Evolutionary conservation across 192 early-diverging fungal genomes (phyloP).

Genomic region (Fimicolochytrium jonesii): DNA sequence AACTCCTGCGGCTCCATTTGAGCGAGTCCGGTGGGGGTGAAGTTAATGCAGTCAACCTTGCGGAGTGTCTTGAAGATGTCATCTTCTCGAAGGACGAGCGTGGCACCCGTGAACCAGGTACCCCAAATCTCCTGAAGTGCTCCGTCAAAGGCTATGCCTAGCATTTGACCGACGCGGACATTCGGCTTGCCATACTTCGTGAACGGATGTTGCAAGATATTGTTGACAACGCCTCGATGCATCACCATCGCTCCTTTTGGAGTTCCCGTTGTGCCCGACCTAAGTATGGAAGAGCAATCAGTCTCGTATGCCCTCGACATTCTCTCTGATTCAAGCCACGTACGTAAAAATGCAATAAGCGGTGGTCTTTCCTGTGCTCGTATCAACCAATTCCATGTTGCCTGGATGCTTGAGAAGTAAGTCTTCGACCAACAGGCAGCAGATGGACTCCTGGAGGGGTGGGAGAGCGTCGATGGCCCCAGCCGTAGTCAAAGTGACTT

Average conservation of each 20-base stretch:
- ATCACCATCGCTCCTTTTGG: conserved; percentile 36
- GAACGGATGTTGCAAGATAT: background rate
- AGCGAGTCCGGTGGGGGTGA: conserved; percentile 30
- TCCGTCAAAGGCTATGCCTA: conserved; percentile 31
- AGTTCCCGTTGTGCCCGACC: conserved; percentile 39
- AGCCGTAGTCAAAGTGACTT: conserved; percentile 1
- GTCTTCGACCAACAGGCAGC: no score
- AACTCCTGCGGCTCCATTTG: conserved; percentile 22
- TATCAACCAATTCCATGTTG: no score
- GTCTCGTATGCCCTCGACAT: no score
- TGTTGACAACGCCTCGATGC: conserved; percentile 24
- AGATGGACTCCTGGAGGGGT: no score
- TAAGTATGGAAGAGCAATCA: no score
- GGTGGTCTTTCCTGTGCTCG: background rate
- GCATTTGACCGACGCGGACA: conserved; percentile 9
- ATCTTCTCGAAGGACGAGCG: conserved; percentile 26
- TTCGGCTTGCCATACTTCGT: background rate
- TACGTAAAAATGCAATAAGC: conserved; percentile 6
- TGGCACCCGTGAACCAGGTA: conserved; percentile 13
- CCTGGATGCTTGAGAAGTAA: no score
- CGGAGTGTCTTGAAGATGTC: conserved; percentile 12
- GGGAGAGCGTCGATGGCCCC: no score
- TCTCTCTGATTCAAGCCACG: no score
- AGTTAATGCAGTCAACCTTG: conserved; percentile 5
- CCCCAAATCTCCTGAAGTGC: conserved; percentile 23